Evolutionary conservation across 2,329 filamentous ascomycete genomes (phyloP).

Genomic region (Fusarium concolor): DNA sequence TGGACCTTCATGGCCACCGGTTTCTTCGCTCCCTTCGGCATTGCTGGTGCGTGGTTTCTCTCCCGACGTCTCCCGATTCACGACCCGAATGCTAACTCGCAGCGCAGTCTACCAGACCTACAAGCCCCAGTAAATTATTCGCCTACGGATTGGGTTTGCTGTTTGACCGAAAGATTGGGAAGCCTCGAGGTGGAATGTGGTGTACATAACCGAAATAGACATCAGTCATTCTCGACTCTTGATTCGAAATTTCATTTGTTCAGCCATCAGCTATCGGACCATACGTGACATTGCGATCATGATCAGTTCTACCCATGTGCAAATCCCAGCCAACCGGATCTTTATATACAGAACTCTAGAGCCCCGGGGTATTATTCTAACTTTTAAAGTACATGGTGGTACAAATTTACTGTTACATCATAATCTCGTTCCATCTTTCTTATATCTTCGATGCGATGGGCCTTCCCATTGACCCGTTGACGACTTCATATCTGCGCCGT

Average conservation of each 20-base stretch:
- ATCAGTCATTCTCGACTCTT: conserved; percentile 46
- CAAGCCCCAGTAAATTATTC: conserved; percentile 53
- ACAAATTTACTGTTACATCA: conserved; percentile 45
- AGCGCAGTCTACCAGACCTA: conserved; percentile 61
- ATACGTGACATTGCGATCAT: conserved; percentile 9
- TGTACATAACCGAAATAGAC: conserved; percentile 53
- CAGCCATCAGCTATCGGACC: neutral
- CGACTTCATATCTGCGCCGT: conserved; percentile 49
- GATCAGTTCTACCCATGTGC: neutral
- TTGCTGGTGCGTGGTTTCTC: conserved; percentile 65
- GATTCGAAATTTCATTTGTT: conserved; percentile 45
- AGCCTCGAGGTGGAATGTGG: conserved; percentile 43
- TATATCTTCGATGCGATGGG: conserved; percentile 38
- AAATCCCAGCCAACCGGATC: neutral
- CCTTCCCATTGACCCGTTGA: conserved; percentile 42
- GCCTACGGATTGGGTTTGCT: conserved; percentile 20
- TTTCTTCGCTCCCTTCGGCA: conserved; percentile 72
- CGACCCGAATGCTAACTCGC: conserved; percentile 37
- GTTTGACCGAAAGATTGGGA: conserved; percentile 36
- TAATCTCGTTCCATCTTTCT: conserved; percentile 47
- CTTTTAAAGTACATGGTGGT: conserved; percentile 40
- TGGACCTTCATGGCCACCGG: conserved; percentile 74
- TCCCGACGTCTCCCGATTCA: conserved; percentile 7
- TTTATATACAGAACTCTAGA: conserved; percentile 27
- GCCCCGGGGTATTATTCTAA: conserved; percentile 42